Percentiles rank a stretch among this genome's conserved stretches.
Conservation (phyloP, 192 early-diverging fungal species). For the Umbelopsis ramanniana region DNA sequence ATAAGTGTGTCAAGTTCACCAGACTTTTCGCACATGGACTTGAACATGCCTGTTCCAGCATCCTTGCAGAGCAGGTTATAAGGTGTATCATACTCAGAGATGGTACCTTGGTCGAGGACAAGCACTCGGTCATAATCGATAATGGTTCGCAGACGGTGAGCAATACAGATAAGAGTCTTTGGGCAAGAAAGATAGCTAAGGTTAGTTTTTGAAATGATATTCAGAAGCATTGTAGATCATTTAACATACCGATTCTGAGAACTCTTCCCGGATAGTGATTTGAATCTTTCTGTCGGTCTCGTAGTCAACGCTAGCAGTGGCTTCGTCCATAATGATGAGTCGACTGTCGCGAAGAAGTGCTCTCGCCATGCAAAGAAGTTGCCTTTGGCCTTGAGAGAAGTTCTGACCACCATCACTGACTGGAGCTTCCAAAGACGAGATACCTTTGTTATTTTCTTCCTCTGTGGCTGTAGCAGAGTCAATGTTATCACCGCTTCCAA, state of each 20-base stretch:
- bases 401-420: constrained; percentile 78
- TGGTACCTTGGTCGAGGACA: constrained; percentile 52
- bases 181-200: constrained; percentile 19
- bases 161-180: constrained; percentile 84
- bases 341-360: constrained; percentile 66
- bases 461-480: constrained; percentile 36
- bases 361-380: constrained; percentile 72
- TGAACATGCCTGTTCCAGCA: constrained; percentile 57
- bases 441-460: constrained; percentile 5
- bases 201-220: too few species aligned
- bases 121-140: constrained; percentile 71
- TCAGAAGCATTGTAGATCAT: too few species aligned
- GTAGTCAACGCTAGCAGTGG: constrained; percentile 89
- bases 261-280: constrained; percentile 76
- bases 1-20: constrained; percentile 79
- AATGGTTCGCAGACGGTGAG: constrained; percentile 83
- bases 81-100: constrained; percentile 70
- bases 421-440: constrained; percentile 43
- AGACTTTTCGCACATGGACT: constrained; percentile 80
- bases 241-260: constrained; percentile 48
- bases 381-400: constrained; percentile 75
- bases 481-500: constrained; percentile 1
- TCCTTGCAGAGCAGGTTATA: constrained; percentile 61
- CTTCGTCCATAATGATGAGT: constrained; percentile 85
- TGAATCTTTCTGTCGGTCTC: constrained; percentile 88